Evolutionary conservation across 164 flowering plant species (phyloP), one percentile per base, ranked within the genome.

Genomic region (Vitis riparia): DNA sequence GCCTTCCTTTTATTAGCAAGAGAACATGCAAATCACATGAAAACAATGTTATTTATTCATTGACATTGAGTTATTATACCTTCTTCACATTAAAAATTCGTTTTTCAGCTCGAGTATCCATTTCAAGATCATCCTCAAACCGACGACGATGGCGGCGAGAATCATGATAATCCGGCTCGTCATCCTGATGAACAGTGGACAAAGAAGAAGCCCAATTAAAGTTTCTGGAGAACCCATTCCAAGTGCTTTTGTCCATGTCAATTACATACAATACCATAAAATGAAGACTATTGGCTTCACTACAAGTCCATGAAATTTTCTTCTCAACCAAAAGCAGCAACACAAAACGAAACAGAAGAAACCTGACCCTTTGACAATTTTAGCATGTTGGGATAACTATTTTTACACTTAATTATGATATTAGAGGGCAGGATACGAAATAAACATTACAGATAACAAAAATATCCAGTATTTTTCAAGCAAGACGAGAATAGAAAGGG

Each of bases 51-150:
- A 60, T 55, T n/a, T n/a, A 47, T 32, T 11, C 12, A 14, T 57
- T 51, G 11, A 65, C 5, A 65, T 61, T 29, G 47, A 66, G 47
- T 61, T 17, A 69, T 13, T 23, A 61, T 75, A 85, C 99, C 97
- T 82, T 91, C 82, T 96, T 96, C 67, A 97, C 98, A 85, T 86
- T 93, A 61, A 91, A 79, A 59, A 93, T 96, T 32, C 99, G 97
- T 73, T 81, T 88, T 77, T 96, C 98, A 44, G 95, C 94, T 75
- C 84, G 88, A 70, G 89, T 94, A 82, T 95, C 99, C 65, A 75
- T 79, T 84, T 96, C 99, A 63, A 90, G 50, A 65, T 95, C 98
- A 59, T 93, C 97, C 66, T 93, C 94, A 73, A 85, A 87, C 68
- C 88, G 89, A 59, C 84, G 94, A 16, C 88, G 89, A 55, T 91